These are phyloP conservation scores for Myxozyma geophila DNA, from an alignment of 805 yeast species.

Conservation along the genomic window DNA sequence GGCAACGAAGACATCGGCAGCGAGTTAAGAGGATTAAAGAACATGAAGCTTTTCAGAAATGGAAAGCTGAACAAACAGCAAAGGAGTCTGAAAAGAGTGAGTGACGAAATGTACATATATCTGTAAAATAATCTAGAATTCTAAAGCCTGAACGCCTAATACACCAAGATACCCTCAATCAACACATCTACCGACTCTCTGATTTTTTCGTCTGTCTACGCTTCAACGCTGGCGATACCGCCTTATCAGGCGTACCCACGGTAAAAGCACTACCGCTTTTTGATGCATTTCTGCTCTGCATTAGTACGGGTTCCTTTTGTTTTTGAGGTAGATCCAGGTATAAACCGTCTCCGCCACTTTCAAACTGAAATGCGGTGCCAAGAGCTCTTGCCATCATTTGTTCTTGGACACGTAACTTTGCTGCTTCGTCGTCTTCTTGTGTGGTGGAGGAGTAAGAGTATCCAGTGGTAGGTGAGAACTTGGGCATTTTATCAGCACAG, in stretches of 20 bases:
- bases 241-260: not conserved
- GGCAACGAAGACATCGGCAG: conserved; percentile 60
- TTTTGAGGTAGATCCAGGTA: conserved; percentile 23
- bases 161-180: not conserved
- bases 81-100: not conserved
- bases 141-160: conserved; percentile 2
- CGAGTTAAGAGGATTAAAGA: conserved; percentile 36
- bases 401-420: conserved; percentile 14
- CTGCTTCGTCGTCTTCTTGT: conserved; percentile 30
- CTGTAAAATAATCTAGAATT: not conserved
- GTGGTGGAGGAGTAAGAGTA: conserved; percentile 50
- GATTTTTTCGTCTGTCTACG: conserved; percentile 23
- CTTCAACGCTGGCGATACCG: conserved; percentile 14
- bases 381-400: conserved; percentile 40
- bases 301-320: conserved; percentile 1
- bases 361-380: conserved; percentile 19
- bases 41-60: conserved; percentile 34
- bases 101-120: not conserved
- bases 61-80: conserved; percentile 28
- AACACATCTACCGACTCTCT: conserved; percentile 1
- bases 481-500: conserved; percentile 47
- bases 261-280: not conserved
- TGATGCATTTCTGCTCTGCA: not conserved
- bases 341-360: not conserved
- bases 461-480: conserved; percentile 65